phyloP scores from a whole-genome alignment of 2,329 filamentous ascomycete genomes.

The Ophiostoma fasciatum region DNA sequence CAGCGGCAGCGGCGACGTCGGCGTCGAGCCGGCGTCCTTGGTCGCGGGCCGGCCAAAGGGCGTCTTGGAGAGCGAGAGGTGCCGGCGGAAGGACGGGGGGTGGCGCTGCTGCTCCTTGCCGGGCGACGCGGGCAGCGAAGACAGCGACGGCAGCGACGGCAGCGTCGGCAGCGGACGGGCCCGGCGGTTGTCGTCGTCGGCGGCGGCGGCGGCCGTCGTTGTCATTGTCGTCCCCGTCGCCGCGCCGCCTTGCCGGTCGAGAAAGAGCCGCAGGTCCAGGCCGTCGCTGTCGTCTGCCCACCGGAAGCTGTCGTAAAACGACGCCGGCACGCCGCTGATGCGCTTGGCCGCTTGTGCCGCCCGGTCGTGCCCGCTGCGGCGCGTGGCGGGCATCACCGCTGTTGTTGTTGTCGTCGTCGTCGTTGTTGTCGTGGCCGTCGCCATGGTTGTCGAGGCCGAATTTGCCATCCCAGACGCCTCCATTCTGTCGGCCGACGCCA shows the following conservation, averaged over 20 bases:
- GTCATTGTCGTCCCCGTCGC: conserved; percentile 13
- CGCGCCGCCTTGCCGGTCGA: conserved; percentile 49
- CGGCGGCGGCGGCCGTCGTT: conserved; percentile 4
- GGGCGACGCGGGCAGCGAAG: conserved; percentile 21
- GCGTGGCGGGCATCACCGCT: too few species aligned
- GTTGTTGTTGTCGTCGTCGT: too few species aligned
- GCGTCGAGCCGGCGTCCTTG: conserved; percentile 19
- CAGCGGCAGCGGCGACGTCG: not conserved
- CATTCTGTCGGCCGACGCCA: too few species aligned
- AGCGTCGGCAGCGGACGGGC: too few species aligned
- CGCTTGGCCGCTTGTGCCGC: too few species aligned
- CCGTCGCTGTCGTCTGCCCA: conserved; percentile 63
- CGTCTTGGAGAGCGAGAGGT: conserved; percentile 55
- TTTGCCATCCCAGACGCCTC: too few species aligned
- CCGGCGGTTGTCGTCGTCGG: conserved; percentile 10
- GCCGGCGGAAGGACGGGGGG: conserved; percentile 51
- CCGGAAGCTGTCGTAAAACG: conserved; percentile 52
- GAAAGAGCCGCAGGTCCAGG: conserved; percentile 48
- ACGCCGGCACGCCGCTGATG: conserved; percentile 27
- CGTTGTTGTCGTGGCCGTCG: too few species aligned
- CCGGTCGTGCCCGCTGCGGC: too few species aligned
- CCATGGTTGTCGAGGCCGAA: too few species aligned
- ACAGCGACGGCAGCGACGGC: not conserved
- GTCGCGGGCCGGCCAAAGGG: conserved; percentile 39
- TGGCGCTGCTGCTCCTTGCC: conserved; percentile 31